Evolutionary conservation across 176 grass and related monocot species (phyloP), one percentile per base, ranked within the genome.

Genomic region (Carex parvula): DNA sequence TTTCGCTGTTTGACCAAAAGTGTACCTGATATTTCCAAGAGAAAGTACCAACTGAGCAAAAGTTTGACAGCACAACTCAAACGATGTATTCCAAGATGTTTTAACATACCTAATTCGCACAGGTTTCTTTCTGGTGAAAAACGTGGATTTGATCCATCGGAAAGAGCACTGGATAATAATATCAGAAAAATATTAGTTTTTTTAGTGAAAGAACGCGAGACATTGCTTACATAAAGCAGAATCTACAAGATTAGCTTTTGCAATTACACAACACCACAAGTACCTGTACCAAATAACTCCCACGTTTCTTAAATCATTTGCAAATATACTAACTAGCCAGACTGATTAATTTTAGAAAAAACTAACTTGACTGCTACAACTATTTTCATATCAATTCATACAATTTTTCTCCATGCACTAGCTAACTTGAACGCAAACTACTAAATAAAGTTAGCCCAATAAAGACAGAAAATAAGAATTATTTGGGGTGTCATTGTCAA

Each of bases 91-190:
- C 17, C 6, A 79, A 62, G 24, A 85, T 84, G 75, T 59, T 42
- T 33, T 11, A 44, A 90, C 86, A 87, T 65, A 95, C 96, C 83
- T 98, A 42, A 98, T 65, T 60, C 86, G 84, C 62, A 76, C 56
- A 74, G 89, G 84, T 85, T 89, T 95, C 83, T 70, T 95, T 26
- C 68, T 86, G 92, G 87, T 81, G 50, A 88, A 82, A 67, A 98
- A 84, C 41, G 87, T 64, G 42, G 89, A 95, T 20, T 56, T 24
- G 2, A 95, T 83, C 91, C 96, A 93, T 91, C 93, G 84, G 13
- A 87, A 65, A 13, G 86, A 71, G 68, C 68, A 85, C 18, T 76
- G 84, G 82, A 22, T n/a, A 64, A 16, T 17, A 64, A 62, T 15
- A 64, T n/a, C 52, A 81, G 0, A 64, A 24, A 48, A 64, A 56